Evolutionary conservation across 305 asterid species (phyloP), one percentile per base, ranked within the genome.

Genomic region (Andrographis paniculata): DNA sequence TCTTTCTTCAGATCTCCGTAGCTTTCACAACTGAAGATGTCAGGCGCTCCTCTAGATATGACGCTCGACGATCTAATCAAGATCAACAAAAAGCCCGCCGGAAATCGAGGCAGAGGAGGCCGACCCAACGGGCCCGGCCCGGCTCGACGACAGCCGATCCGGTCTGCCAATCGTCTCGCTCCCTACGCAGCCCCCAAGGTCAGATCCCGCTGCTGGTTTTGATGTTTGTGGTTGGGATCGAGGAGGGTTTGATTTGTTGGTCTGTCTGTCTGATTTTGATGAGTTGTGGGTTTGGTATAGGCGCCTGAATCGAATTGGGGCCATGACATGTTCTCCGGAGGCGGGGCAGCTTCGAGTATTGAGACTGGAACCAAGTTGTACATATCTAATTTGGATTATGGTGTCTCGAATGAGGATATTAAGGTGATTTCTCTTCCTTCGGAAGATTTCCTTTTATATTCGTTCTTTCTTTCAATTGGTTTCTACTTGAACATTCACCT

Each of bases 301-400:
- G 98, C 94, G 14, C 95, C 94, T 17, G 96, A 86, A 20, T 36
- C 89, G 17, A 59, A 69, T 55, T 89, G 98, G 98, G 74, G 75
- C 33, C 95, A 86, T 60, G 94, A 78, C 52, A 69, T 82, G 96
- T 91, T 73, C 51, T 0, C 72, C 1, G 70, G 53, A 5, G 74
- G 76, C 22, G 62, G 79, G 41, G 71, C 85, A 28, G 54, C 82
- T 14, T 70, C 95, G 38, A 68, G 75, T 50, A 91, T 91, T 27
- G 95, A 83, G 76, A 89, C 96, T 4, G 98, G 98, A 60, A 80
- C 96, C 0, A 86, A 89, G 72, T 70, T 89, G 16, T 91, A 80
- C 65, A 70, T 86, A 31, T 91, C 98, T 17, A 83, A 91, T 71
- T 75, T 91, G 7, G 98, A 91, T 44, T 83, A 86, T 31, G 88